Evolutionary conservation across 2,329 filamentous ascomycete species (phyloP).

Genomic region (Plenodomus lindquistii): DNA sequence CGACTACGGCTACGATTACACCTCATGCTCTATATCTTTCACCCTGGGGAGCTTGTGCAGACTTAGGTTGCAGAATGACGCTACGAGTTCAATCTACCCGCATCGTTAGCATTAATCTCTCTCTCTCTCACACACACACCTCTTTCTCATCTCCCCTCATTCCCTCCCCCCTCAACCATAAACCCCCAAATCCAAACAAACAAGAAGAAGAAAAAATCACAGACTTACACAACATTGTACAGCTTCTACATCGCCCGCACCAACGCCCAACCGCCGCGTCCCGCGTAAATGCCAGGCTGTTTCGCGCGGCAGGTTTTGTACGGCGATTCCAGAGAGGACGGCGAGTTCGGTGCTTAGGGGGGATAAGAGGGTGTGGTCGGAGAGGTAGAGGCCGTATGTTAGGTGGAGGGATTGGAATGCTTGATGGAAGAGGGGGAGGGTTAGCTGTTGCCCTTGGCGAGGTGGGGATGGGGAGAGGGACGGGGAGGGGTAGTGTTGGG

Average conservation of each 20-base stretch:
- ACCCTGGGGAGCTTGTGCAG: conserved; percentile 36
- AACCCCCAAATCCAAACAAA: not conserved
- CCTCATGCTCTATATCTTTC: conserved; percentile 40
- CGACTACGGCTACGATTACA: too few species aligned
- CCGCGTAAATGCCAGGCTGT: conserved; percentile 62
- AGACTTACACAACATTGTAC: conserved; percentile 47
- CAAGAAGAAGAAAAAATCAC: not conserved
- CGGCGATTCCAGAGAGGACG: conserved; percentile 60
- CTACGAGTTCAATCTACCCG: conserved; percentile 41
- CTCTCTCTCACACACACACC: conserved; percentile 6
- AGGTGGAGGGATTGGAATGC: conserved; percentile 48
- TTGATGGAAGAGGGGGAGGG: too few species aligned
- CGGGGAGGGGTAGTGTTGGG: not conserved
- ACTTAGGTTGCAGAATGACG: conserved; percentile 30
- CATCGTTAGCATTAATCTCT: too few species aligned
- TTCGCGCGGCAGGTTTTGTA: conserved; percentile 58
- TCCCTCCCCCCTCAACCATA: not conserved
- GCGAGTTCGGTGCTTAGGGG: conserved; percentile 61
- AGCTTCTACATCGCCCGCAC: conserved; percentile 49
- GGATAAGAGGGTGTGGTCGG: conserved; percentile 59
- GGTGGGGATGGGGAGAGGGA: not conserved
- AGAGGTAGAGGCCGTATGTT: conserved; percentile 62
- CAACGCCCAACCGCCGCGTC: conserved; percentile 54
- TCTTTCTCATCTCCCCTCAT: not conserved
- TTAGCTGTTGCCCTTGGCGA: too few species aligned